Evolutionary conservation across 1,284 basidiomycete genomes (phyloP), one percentile per base, ranked within the genome.

Genomic region (Tremellales sp.): DNA sequence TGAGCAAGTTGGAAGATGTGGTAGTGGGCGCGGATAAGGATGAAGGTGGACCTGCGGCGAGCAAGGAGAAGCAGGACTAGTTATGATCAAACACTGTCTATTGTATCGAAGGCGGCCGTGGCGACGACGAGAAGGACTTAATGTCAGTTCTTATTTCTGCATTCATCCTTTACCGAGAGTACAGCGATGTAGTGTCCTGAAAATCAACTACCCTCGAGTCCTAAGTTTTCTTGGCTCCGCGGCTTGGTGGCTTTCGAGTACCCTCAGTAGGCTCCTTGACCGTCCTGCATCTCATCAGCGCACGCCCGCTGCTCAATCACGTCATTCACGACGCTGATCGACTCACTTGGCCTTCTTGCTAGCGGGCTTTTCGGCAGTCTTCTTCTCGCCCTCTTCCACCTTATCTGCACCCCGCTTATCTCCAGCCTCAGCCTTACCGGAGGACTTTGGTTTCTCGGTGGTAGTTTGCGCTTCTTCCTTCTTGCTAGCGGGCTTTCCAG

Each of bases 321-420:
- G 37, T 29, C 13, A 19, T 24, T 22, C 8, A 31, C 21, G n/a
- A 29, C 13, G n/a, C n/a, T 11, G 26, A 17, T 43, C 23, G 10
- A 59, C 62, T 55, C 37, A 67, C 65, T 67, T 67, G 23, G 62
- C 56, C 41, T 65, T 63, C 48, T 62, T 62, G 40, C 48, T 54
- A 27, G 57, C 47, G 22, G 63, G 60, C 29, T 61, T 60, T 27
- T 48, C 53, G n/a, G n/a, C n/a, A n/a, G n/a, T n/a, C 7, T 52
- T 49, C 13, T 56, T 52, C 24, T 57, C 51, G 21, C 37, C 26
- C 45, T 51, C 41, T 24, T 44, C 40, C n/a, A n/a, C n/a, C n/a
- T n/a, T n/a, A 5, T 17, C 40, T 15, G 27, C 53, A 36, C 53
- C 47, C 25, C 45, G 45, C 31, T 60, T 56, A 3, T 54, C 60